These are phyloP conservation scores for Aspergillus baeticus DNA, from an alignment of 495 filamentous ascomycete species.

Conservation along the genomic window DNA sequence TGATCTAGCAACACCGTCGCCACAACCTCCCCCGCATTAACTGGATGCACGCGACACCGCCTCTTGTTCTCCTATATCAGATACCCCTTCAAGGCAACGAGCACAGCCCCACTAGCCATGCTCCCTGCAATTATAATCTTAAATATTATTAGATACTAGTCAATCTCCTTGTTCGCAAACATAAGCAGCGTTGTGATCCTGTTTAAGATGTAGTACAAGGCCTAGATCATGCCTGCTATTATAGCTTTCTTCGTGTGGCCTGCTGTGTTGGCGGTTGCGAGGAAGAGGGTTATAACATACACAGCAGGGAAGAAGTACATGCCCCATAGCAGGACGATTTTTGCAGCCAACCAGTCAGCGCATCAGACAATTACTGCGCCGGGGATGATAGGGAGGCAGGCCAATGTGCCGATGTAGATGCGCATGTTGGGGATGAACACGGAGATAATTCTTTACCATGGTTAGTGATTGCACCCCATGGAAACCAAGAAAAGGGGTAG, in stretches of 20 bases:
- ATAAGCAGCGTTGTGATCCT: background rate
- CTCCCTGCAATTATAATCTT: background rate
- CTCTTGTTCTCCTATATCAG: background rate
- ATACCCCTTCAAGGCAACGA: background rate
- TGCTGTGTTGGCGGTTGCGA: conserved; percentile 52
- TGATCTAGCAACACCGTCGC: background rate
- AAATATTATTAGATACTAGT: background rate
- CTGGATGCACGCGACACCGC: background rate
- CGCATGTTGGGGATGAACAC: conserved; percentile 46
- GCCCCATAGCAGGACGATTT: conserved; percentile 45
- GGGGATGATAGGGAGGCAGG: conserved; percentile 49
- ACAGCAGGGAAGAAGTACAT: conserved; percentile 60
- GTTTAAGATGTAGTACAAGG: background rate
- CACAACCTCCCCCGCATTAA: background rate
- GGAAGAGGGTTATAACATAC: conserved; percentile 53
- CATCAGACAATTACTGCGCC: conserved; percentile 50
- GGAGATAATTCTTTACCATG: too few species aligned
- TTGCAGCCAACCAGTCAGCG: conserved; percentile 29
- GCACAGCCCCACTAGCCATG: background rate
- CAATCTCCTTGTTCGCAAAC: background rate
- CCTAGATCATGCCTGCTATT: conserved; percentile 46
- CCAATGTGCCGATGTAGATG: conserved; percentile 40
- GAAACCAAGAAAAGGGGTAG: too few species aligned
- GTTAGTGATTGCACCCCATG: too few species aligned
- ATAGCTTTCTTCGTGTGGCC: conserved; percentile 61